phyloP scores from a whole-genome alignment of 2,329 filamentous ascomycete species.

The Nemania abortiva region DNA sequence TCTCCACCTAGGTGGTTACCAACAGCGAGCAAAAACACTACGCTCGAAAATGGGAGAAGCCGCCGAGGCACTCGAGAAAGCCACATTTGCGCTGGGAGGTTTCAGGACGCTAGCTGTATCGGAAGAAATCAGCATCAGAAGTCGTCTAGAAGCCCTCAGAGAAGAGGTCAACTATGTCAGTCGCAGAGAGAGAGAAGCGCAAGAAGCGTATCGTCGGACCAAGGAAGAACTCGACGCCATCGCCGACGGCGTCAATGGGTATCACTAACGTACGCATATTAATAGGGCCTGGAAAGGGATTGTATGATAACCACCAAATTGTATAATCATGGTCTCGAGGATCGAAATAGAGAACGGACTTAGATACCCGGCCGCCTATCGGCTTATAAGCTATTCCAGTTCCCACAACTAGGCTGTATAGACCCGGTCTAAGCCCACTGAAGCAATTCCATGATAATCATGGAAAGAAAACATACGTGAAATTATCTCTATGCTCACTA shows the following conservation, averaged over 20 bases:
- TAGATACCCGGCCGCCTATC: slow-evolving; percentile 25
- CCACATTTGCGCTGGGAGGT: slow-evolving; percentile 76
- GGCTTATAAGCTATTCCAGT: background rate
- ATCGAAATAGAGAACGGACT: slow-evolving; percentile 22
- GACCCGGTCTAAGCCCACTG: too few relatives aligned
- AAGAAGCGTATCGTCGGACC: slow-evolving; percentile 82
- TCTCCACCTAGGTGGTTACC: slow-evolving; percentile 89
- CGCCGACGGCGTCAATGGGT: slow-evolving; percentile 53
- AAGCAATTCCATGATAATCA: too few relatives aligned
- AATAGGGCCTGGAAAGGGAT: slow-evolving; percentile 21
- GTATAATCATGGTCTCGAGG: slow-evolving; percentile 29
- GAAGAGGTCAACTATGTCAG: slow-evolving; percentile 87
- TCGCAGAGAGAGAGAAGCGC: slow-evolving; percentile 86
- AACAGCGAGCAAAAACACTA: slow-evolving; percentile 84
- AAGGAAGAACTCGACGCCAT: slow-evolving; percentile 82
- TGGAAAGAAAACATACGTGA: too few relatives aligned
- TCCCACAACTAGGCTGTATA: background rate
- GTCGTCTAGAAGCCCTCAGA: slow-evolving; percentile 78
- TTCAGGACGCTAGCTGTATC: slow-evolving; percentile 81
- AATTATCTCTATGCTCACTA: too few relatives aligned
- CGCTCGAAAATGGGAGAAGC: slow-evolving; percentile 83
- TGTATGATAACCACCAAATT: slow-evolving; percentile 37
- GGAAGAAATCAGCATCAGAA: slow-evolving; percentile 80
- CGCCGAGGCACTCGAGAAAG: slow-evolving; percentile 78
- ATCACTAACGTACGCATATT: slow-evolving; percentile 31